A percentile compares a stretch with the other conserved stretches of the same genome.
Evolutionary conservation across 1,139 yeast genomes (phyloP).

Genomic region (Yamadazyma dushanensis): DNA sequence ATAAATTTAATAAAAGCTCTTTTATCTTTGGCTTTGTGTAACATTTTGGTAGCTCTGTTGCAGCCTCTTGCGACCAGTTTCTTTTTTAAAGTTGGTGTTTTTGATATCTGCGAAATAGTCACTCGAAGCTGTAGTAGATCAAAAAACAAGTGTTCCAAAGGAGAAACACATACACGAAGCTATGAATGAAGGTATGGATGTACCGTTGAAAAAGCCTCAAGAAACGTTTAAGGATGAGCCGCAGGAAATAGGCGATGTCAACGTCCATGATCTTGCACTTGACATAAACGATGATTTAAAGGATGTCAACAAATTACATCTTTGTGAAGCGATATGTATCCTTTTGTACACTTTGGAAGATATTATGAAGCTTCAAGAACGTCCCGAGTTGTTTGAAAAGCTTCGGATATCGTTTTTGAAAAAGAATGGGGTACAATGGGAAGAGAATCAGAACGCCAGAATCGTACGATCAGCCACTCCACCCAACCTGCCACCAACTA

Average conservation of each 20-base stretch:
- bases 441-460: background rate
- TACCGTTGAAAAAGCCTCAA: constrained; percentile 40
- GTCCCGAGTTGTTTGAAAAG: constrained; percentile 24
- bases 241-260: constrained; percentile 32
- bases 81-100: too few relatives aligned
- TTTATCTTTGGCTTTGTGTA: too few relatives aligned
- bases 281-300: constrained; percentile 33
- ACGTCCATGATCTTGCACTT: constrained; percentile 35
- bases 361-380: constrained; percentile 31
- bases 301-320: constrained; percentile 35
- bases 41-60: too few relatives aligned
- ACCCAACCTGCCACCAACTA: constrained; percentile 15
- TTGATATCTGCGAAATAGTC: background rate
- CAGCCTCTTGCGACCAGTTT: too few relatives aligned
- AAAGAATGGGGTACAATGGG: background rate
- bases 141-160: too few relatives aligned
- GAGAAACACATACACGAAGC: too few relatives aligned
- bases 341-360: constrained; percentile 32
- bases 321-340: constrained; percentile 38
- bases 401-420: constrained; percentile 20
- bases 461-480: constrained; percentile 7
- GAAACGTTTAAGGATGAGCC: constrained; percentile 50
- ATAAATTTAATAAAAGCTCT: too few relatives aligned
- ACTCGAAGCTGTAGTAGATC: background rate
- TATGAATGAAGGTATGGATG: constrained; percentile 23